Percentiles rank a stretch among this genome's conserved stretches.
Conservation (phyloP, 495 filamentous ascomycete species). For the Cercophora sp. region DNA sequence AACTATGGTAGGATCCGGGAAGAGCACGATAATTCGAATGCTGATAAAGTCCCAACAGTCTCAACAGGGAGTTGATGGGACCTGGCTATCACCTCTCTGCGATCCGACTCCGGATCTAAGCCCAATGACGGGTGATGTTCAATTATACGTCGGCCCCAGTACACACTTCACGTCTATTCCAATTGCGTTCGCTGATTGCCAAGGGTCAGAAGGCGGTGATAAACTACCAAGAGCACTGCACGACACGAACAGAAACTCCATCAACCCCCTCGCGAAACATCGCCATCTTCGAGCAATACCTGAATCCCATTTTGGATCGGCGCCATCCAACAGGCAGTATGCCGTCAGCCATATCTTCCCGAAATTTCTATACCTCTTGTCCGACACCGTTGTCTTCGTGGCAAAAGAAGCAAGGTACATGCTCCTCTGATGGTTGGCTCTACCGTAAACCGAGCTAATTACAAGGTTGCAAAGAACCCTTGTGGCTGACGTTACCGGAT, state of each 20-base stretch:
- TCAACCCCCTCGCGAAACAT: not conserved
- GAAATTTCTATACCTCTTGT: not conserved
- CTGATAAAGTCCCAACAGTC: not conserved
- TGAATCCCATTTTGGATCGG: not conserved
- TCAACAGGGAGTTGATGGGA: not conserved
- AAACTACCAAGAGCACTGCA: not conserved
- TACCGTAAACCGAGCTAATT: not conserved
- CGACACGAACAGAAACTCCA: not conserved
- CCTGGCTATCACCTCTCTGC: not conserved
- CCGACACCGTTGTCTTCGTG: not conserved
- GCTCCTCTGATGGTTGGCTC: not conserved
- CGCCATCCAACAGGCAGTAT: not conserved
- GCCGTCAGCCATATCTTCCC: not conserved
- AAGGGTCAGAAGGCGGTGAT: not conserved
- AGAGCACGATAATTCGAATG: not conserved
- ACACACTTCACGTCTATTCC: not conserved
- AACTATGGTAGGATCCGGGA: not conserved
- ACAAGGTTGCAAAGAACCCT: not conserved
- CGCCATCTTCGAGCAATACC: not conserved
- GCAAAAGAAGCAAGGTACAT: not conserved
- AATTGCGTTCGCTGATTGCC: not conserved
- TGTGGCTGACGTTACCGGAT: not conserved
- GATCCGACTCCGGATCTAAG: not conserved
- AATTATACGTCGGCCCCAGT: not conserved
- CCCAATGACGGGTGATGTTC: not conserved